Conservation (phyloP, 2,329 filamentous ascomycete genomes). For the Botrytis sinoallii region DNA sequence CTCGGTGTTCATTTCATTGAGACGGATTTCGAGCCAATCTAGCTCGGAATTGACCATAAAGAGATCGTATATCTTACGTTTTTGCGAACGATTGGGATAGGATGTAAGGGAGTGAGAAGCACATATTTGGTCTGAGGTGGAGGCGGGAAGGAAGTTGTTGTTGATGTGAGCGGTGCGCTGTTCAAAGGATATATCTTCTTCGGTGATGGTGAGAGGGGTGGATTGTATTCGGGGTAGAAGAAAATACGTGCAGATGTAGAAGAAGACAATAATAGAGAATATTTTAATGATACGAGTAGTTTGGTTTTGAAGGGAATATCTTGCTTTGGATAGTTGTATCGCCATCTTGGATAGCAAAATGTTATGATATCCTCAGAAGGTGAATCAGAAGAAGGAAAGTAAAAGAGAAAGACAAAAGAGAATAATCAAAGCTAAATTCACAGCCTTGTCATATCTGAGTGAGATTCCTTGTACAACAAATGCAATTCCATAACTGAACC, state of each 20-base stretch:
- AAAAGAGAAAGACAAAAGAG: not conserved
- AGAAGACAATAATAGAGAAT: not conserved
- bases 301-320: conserved; percentile 2
- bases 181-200: conserved; percentile 16
- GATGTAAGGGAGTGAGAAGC: conserved; percentile 8
- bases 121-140: conserved; percentile 8
- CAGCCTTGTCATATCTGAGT: not conserved
- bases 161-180: not conserved
- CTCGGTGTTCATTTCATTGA: conserved; percentile 55
- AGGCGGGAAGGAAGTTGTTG: conserved; percentile 10
- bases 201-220: conserved; percentile 8
- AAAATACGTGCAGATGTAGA: conserved; percentile 5
- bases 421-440: not conserved
- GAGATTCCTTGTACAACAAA: not conserved
- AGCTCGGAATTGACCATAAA: conserved; percentile 62
- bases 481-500: not conserved
- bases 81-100: not conserved
- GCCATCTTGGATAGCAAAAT: not conserved
- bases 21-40: conserved; percentile 63
- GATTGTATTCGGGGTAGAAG: conserved; percentile 4
- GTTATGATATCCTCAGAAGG: not conserved
- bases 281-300: conserved; percentile 1
- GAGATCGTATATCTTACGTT: conserved; percentile 59
- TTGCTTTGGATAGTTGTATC: not conserved
- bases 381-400: not conserved